phyloP scores from a whole-genome alignment of 371 early-diverging fungal genomes.

The Batkoa obscura region DNA sequence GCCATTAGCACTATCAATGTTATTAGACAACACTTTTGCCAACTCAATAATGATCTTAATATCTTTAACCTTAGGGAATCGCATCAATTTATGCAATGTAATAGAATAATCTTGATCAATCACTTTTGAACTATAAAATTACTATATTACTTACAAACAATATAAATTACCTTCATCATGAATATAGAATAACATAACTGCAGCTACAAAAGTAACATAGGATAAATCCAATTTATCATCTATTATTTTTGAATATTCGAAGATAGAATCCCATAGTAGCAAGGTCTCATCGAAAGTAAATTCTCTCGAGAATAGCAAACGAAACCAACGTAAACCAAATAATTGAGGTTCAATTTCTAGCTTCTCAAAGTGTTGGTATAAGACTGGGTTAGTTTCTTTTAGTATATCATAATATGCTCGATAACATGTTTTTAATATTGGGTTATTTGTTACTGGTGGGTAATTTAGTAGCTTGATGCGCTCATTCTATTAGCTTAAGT shows the following conservation, averaged over 20 bases:
- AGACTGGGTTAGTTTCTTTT: conserved; percentile 37
- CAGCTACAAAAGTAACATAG: conserved; percentile 55
- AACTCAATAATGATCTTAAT: too few relatives aligned
- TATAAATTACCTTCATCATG: conserved; percentile 46
- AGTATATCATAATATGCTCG: conserved; percentile 52
- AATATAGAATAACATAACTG: conserved; percentile 50
- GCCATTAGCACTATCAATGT: too few relatives aligned
- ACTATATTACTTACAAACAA: not conserved
- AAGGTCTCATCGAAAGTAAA: conserved; percentile 50
- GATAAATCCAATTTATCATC: conserved; percentile 24
- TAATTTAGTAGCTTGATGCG: not conserved
- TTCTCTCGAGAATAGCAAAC: conserved; percentile 82
- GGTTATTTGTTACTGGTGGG: conserved; percentile 8
- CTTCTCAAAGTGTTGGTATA: conserved; percentile 41
- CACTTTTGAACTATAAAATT: not conserved
- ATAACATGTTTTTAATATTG: conserved; percentile 52
- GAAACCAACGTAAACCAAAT: conserved; percentile 84
- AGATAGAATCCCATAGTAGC: conserved; percentile 74
- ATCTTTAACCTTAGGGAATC: conserved; percentile 21
- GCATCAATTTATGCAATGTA: conserved; percentile 57
- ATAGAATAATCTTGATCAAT: conserved; percentile 51
- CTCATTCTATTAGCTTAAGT: not conserved
- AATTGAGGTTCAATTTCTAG: conserved; percentile 82
- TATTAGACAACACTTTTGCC: too few relatives aligned
- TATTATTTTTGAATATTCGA: conserved; percentile 19